These are phyloP conservation scores for Diplodia intermedia DNA, from an alignment of 2,329 filamentous ascomycete species.

Conservation along the genomic window DNA sequence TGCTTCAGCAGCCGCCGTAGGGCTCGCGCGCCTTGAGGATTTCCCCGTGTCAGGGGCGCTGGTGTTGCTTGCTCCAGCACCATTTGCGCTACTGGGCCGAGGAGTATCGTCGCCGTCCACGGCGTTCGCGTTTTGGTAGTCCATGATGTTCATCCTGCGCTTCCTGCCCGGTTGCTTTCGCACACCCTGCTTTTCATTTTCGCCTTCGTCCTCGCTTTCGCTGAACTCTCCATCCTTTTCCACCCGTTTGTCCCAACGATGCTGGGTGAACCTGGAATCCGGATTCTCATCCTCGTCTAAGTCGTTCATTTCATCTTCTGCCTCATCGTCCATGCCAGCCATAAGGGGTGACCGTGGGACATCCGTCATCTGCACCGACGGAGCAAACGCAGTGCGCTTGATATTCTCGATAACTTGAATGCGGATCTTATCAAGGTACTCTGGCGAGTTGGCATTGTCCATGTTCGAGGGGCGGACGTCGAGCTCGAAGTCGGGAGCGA, in stretches of 20 bases:
- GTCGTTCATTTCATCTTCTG: constrained; percentile 68
- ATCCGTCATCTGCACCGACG: constrained; percentile 69
- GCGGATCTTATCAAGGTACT: constrained; percentile 73
- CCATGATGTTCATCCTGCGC: constrained; percentile 65
- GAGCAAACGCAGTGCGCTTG: constrained; percentile 66
- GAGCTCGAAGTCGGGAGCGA: constrained; percentile 72
- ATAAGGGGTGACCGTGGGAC: constrained; percentile 65
- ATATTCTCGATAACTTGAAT: constrained; percentile 71
- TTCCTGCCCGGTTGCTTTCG: constrained; percentile 59
- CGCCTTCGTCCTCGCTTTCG: constrained; percentile 84
- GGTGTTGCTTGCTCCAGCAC: constrained; percentile 41
- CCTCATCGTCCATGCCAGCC: constrained; percentile 68
- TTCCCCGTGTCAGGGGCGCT: constrained; percentile 42
- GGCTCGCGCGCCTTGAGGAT: constrained; percentile 38
- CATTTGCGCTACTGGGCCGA: constrained; percentile 35
- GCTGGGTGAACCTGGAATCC: constrained; percentile 81
- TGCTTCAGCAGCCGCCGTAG: constrained; percentile 12
- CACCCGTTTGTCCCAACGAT: constrained; percentile 80
- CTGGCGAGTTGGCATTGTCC: constrained; percentile 73
- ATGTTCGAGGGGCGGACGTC: constrained; percentile 74
- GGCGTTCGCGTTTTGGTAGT: constrained; percentile 64
- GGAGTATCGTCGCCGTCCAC: constrained; percentile 42
- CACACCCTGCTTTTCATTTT: constrained; percentile 78
- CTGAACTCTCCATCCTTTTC: constrained; percentile 77
- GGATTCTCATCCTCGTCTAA: constrained; percentile 86